A percentile compares a stretch with the other conserved stretches of the same genome.
These are phyloP conservation scores for Aeminium ludgeri DNA, from an alignment of 495 filamentous ascomycete genomes.

Conservation along the genomic window DNA sequence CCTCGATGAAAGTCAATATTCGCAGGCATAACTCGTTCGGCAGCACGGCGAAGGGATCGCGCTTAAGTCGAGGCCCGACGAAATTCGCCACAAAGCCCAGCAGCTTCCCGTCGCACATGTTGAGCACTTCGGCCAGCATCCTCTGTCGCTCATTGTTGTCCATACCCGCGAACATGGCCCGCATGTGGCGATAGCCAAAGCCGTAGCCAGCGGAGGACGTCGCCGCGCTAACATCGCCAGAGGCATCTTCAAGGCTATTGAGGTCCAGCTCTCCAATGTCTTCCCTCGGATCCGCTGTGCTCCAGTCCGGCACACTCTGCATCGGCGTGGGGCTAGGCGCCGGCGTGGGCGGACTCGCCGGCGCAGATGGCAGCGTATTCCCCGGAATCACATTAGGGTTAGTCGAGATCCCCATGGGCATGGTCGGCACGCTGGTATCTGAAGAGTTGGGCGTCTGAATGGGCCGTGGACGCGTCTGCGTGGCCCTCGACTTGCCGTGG, in stretches of 20 bases:
- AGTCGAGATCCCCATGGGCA: conserved; percentile 11
- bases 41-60: conserved; percentile 79
- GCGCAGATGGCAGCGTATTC: conserved; percentile 47
- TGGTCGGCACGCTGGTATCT: conserved; percentile 9
- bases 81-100: conserved; percentile 89
- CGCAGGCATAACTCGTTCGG: conserved; percentile 84
- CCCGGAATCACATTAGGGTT: conserved; percentile 27
- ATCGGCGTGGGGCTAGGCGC: conserved; percentile 51
- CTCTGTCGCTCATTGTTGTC: conserved; percentile 38
- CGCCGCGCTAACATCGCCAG: background rate
- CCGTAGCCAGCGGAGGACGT: conserved; percentile 3
- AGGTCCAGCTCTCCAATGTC: conserved; percentile 26
- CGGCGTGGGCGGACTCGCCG: conserved; percentile 51
- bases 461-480: conserved; percentile 4
- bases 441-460: conserved; percentile 9
- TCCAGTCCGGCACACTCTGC: conserved; percentile 43
- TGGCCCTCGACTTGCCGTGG: conserved; percentile 9
- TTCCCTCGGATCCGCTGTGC: conserved; percentile 39
- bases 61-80: conserved; percentile 80
- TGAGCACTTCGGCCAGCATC: conserved; percentile 68
- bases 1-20: conserved; percentile 88
- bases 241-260: background rate
- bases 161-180: conserved; percentile 38
- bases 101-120: conserved; percentile 82
- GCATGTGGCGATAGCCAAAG: conserved; percentile 32